These are phyloP conservation scores for Solanum sejunctum DNA, from an alignment of 257 asterid genomes.

Conservation along the genomic window DNA sequence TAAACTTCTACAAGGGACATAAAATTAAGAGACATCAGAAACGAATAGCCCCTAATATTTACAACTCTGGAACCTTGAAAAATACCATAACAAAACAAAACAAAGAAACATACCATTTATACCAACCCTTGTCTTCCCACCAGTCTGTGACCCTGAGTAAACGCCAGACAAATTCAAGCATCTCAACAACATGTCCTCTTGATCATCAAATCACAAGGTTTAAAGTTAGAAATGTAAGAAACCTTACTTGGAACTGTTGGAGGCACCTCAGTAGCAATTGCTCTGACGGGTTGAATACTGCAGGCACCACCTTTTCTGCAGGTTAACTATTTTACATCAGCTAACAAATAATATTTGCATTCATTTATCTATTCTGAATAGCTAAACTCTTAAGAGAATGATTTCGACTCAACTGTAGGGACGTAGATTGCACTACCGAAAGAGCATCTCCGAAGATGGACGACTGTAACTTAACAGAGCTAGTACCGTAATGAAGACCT, in stretches of 20 bases:
- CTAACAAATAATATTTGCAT: not conserved
- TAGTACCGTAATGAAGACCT: not conserved
- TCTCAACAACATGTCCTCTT: not conserved
- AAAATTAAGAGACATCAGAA: not conserved
- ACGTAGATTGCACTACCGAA: not conserved
- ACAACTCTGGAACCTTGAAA: not conserved
- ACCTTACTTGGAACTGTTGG: not conserved
- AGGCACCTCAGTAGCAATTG: not conserved
- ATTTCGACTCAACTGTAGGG: not conserved
- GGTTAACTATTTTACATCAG: not conserved
- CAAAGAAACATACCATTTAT: not conserved
- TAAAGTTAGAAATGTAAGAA: not conserved
- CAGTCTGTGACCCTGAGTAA: not conserved
- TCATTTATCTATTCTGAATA: not conserved
- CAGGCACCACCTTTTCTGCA: not conserved
- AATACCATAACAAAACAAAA: not conserved
- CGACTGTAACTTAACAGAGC: not conserved
- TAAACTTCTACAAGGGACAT: not conserved
- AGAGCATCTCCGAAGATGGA: not conserved
- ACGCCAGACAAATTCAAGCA: not conserved
- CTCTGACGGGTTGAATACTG: not conserved
- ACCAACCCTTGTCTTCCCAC: not conserved
- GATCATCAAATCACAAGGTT: not conserved
- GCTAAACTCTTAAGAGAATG: not conserved
- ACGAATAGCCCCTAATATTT: not conserved